These are phyloP conservation scores for Cucurbita ficifolia DNA, from an alignment of 306 rosid species.

Conservation along the genomic window DNA sequence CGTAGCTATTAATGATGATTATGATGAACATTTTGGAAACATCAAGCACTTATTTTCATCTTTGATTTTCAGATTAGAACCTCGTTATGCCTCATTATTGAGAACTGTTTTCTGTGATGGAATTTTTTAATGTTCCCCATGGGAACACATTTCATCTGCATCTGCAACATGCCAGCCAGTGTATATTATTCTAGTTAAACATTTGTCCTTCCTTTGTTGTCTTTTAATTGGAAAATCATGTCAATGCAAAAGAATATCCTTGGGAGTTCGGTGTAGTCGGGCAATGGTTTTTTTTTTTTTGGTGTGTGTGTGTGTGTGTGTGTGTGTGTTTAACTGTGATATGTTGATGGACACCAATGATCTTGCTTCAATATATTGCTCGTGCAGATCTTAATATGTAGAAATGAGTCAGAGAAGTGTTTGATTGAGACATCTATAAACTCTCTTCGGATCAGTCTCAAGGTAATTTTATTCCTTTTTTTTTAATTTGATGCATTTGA, in stretches of 20 bases:
- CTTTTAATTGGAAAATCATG: not conserved
- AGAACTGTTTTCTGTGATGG: not conserved
- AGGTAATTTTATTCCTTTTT: conserved; percentile 29
- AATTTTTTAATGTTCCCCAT: not conserved
- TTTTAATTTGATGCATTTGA: not conserved
- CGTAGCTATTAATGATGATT: not conserved
- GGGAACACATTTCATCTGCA: not conserved
- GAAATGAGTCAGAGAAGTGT: conserved; percentile 95
- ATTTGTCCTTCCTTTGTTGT: not conserved
- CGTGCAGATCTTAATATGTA: conserved; percentile 73
- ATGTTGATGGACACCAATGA: not conserved
- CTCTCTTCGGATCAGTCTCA: conserved; percentile 88
- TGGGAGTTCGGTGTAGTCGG: not conserved
- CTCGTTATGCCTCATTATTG: not conserved
- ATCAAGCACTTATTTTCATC: not conserved
- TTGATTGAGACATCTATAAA: conserved; percentile 91
- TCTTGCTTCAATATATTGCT: not conserved
- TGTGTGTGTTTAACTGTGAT: no score
- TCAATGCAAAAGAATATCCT: not conserved
- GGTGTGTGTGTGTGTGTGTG: no score
- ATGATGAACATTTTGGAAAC: not conserved
- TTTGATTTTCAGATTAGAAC: not conserved
- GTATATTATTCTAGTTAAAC: not conserved
- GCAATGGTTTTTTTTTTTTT: not conserved
- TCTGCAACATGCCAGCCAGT: not conserved